phyloP scores from a whole-genome alignment of 768 basidiomycete species.

The Mycena vulgaris region DNA sequence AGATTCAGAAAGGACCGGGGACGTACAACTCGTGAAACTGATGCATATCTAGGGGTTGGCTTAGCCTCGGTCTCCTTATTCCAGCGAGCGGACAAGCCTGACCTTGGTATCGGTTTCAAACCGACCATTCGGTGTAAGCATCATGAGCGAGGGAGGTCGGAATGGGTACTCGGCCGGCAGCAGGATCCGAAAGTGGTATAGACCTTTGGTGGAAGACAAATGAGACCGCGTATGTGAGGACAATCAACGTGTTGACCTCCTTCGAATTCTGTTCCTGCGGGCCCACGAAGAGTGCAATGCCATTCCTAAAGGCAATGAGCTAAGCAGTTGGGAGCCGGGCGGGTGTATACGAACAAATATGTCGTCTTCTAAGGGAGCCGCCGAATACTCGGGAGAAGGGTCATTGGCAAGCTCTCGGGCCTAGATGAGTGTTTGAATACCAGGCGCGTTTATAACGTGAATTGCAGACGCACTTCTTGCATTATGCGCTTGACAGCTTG shows the following conservation, averaged over 20 bases:
- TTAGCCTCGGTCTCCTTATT: slow-evolving; percentile 3
- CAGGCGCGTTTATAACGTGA: background rate
- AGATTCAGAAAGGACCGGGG: background rate
- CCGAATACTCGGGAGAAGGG: slow-evolving; percentile 88
- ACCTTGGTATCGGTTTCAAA: slow-evolving; percentile 98
- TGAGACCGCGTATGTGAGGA: background rate
- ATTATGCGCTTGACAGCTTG: slow-evolving; percentile 96
- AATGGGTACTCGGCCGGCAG: slow-evolving; percentile 97
- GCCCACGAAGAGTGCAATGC: slow-evolving; percentile 97
- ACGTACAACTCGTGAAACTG: slow-evolving; percentile 91
- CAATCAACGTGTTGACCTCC: slow-evolving; percentile 64
- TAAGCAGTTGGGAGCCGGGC: slow-evolving; percentile 27
- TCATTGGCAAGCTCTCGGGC: slow-evolving; percentile 91
- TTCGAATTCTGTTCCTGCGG: slow-evolving; percentile 90
- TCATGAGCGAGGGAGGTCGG: slow-evolving; percentile 94
- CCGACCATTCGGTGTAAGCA: slow-evolving; percentile 97
- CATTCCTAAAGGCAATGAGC: slow-evolving; percentile 71
- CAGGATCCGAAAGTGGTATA: slow-evolving; percentile 96
- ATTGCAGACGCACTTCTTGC: slow-evolving; percentile 70
- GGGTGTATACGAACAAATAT: slow-evolving; percentile 78
- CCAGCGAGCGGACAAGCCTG: slow-evolving; percentile 35
- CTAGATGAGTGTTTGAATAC: slow-evolving; percentile 9
- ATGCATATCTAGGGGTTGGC: slow-evolving; percentile 81
- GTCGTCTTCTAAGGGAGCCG: slow-evolving; percentile 91
- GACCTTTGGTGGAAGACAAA: slow-evolving; percentile 30